These are phyloP conservation scores for Prunus mongolica DNA, from an alignment of 306 rosid genomes.

Conservation along the genomic window DNA sequence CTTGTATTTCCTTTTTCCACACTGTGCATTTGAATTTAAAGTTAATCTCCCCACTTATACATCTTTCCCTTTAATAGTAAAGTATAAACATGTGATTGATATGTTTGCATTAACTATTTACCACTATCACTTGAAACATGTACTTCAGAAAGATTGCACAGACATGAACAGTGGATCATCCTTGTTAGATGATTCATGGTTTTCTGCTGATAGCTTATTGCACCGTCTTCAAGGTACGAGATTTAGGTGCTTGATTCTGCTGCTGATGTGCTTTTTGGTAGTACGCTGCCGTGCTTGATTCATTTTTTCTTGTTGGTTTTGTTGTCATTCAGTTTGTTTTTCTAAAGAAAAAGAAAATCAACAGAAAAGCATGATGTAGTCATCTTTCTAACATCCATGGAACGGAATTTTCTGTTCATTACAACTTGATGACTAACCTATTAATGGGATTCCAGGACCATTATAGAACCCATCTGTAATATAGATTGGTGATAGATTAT, in stretches of 20 bases:
- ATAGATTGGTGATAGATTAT: no score
- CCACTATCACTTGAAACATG: slow-evolving; percentile 62
- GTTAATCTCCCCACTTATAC: slow-evolving; percentile 2
- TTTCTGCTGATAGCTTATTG: slow-evolving; percentile 63
- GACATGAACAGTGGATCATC: slow-evolving; percentile 23
- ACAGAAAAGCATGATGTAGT: not conserved
- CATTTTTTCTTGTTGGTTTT: not conserved
- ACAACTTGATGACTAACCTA: slow-evolving; percentile 2
- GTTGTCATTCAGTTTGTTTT: not conserved
- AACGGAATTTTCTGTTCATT: not conserved
- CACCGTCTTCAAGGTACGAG: slow-evolving; percentile 65
- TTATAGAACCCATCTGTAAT: no score
- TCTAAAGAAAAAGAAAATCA: not conserved
- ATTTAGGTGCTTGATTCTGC: not conserved
- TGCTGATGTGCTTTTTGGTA: not conserved
- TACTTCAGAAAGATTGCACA: slow-evolving; percentile 53
- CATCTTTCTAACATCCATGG: slow-evolving; percentile 6
- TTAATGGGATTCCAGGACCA: slow-evolving; percentile 48
- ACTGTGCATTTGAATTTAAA: not conserved
- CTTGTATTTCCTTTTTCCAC: not conserved
- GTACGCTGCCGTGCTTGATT: not conserved
- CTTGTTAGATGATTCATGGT: slow-evolving; percentile 73
- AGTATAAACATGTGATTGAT: no score
- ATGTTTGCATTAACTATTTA: no score
- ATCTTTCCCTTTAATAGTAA: no score